Evolutionary conservation across 2,329 filamentous ascomycete genomes (phyloP).

Genomic region (Exophiala oligosperma): DNA sequence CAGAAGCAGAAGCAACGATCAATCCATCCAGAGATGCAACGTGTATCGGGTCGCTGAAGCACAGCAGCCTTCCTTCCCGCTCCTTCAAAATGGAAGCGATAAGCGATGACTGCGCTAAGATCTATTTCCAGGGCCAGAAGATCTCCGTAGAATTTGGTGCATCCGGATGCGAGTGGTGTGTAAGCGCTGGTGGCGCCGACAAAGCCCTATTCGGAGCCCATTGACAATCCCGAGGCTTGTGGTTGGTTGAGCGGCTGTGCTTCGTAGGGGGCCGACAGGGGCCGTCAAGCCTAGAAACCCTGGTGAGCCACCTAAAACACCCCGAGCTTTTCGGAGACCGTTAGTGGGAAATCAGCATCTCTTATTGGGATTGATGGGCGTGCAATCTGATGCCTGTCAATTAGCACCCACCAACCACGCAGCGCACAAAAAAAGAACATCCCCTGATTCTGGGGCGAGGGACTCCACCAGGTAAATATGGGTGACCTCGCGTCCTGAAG

Average conservation of each 20-base stretch:
- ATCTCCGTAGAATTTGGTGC: not conserved
- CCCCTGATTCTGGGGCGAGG: not conserved
- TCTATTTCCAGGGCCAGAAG: no score
- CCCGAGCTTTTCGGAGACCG: slow-evolving; percentile 19
- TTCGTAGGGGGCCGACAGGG: not conserved
- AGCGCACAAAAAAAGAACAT: not conserved
- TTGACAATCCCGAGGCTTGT: not conserved
- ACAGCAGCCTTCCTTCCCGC: not conserved
- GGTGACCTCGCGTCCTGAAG: not conserved
- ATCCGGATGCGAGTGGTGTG: not conserved
- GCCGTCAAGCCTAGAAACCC: no score
- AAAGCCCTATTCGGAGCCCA: slow-evolving; percentile 6
- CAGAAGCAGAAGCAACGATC: no score
- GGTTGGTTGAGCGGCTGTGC: not conserved
- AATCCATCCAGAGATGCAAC: no score
- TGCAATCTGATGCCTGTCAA: slow-evolving; percentile 2
- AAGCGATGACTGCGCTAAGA: no score
- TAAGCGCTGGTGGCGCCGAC: not conserved
- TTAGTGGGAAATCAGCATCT: not conserved
- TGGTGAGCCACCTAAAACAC: no score
- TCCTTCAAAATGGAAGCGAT: no score
- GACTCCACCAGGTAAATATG: slow-evolving; percentile 3
- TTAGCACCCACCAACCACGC: not conserved
- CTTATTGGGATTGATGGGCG: not conserved
- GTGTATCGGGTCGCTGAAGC: no score